Evolutionary conservation across 805 yeast genomes (phyloP).

Genomic region (Metschnikowia baotianmanensis): DNA sequence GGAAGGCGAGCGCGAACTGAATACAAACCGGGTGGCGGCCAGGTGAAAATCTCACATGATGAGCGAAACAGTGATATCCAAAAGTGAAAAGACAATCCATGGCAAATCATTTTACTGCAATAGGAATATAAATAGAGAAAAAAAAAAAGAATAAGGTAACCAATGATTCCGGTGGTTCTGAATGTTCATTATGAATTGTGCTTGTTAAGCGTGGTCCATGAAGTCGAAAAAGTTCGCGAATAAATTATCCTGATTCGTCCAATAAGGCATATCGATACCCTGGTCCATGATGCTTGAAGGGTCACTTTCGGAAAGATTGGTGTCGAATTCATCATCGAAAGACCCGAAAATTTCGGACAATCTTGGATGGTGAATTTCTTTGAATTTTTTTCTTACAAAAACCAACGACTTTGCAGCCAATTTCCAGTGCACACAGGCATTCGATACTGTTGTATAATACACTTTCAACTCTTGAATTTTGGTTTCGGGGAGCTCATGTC

Average conservation of each 20-base stretch:
- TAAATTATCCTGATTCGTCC: conserved; percentile 16
- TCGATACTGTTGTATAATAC: conserved; percentile 13
- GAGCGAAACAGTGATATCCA: too few relatives aligned
- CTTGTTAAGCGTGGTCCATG: conserved; percentile 5
- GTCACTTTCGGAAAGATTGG: conserved; percentile 10
- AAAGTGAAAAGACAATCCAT: too few relatives aligned
- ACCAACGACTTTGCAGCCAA: conserved; percentile 18
- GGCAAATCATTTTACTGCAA: too few relatives aligned
- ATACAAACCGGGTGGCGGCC: too few relatives aligned
- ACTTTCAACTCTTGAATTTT: conserved; percentile 12
- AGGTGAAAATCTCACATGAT: too few relatives aligned
- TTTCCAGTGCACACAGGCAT: conserved; percentile 17
- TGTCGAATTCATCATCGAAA: conserved; percentile 2
- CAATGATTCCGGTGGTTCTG: too few relatives aligned
- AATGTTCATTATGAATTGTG: neutral
- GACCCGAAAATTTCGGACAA: conserved; percentile 11
- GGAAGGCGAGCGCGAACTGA: too few relatives aligned
- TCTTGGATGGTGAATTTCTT: conserved; percentile 8
- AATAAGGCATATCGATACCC: conserved; percentile 7
- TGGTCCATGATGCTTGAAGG: conserved; percentile 8
- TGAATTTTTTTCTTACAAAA: conserved; percentile 14
- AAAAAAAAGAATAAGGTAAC: neutral
- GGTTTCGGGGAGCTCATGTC: neutral
- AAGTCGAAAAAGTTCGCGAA: conserved; percentile 19
- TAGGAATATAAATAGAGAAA: too few relatives aligned